phyloP scores from a whole-genome alignment of 768 basidiomycete genomes.

The Podaxis sp. region DNA sequence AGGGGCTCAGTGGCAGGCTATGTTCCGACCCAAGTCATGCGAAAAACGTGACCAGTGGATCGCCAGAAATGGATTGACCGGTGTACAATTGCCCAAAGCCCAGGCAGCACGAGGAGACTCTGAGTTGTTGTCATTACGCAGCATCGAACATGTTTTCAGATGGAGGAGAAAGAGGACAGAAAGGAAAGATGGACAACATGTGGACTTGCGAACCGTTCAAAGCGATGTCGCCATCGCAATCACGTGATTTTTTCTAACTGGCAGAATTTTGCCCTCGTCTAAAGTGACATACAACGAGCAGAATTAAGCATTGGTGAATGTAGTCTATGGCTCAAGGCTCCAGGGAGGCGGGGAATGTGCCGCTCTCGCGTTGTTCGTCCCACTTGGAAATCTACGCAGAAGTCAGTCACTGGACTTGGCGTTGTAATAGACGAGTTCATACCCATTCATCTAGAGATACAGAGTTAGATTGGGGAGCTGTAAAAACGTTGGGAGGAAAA shows the following conservation, averaged over 20 bases:
- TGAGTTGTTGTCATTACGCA: background rate
- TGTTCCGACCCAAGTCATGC: slow-evolving; percentile 11
- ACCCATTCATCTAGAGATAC: slow-evolving; percentile 85
- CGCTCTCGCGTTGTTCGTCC: slow-evolving; percentile 93
- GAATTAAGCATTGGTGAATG: background rate
- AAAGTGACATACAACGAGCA: background rate
- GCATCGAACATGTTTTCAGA: background rate
- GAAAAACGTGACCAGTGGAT: background rate
- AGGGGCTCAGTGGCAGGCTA: background rate
- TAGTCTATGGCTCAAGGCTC: slow-evolving; percentile 43
- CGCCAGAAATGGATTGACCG: background rate
- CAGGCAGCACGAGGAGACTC: background rate
- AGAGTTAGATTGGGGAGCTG: background rate
- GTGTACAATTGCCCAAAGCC: background rate
- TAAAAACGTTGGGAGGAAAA: slow-evolving; percentile 20
- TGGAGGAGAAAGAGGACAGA: background rate
- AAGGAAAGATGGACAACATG: background rate
- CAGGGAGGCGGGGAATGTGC: slow-evolving; percentile 89
- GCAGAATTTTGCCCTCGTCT: background rate
- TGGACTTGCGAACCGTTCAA: background rate
- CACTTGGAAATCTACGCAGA: slow-evolving; percentile 71
- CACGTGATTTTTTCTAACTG: slow-evolving; percentile 14
- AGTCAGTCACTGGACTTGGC: slow-evolving; percentile 12
- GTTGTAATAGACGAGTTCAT: slow-evolving; percentile 19
- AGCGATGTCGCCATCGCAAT: slow-evolving; percentile 18